Base-by-base conservation (phyloP, 192 early-diverging fungal species). In the Pecoramyces ruminantium region DNA sequence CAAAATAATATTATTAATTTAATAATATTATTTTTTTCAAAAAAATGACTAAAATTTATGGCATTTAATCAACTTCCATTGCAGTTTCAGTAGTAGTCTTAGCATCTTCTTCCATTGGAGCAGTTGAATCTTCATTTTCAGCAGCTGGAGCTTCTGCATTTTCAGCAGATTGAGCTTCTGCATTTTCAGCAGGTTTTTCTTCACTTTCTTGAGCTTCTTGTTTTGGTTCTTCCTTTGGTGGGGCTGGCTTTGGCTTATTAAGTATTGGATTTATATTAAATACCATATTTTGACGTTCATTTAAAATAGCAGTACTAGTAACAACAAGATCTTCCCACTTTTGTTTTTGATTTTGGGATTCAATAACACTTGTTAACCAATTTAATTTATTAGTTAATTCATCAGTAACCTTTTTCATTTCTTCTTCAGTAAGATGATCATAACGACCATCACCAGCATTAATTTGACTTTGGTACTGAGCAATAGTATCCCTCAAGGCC, bases 191-290 rank as follows among this genome's bases (percentile, higher is more conserved):
- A n/a, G 51, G 51, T 9, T 25, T 67, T 67, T 67, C 51, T 67
- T 67, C 51, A 67, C 25, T 25, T n/a, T 1, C 51, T 67, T 1
- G 51, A 27, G 67, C 12, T 38, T 30, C 80, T 27, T 2, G 77
- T 13, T 80, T 80, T 18, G 77, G 77, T 77, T 29, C 29, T 40
- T 40, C 40, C 34, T 30, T 29, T 30, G 29, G 89, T 67, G 92
- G 92, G 58, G 88, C 89, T 77, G 96, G 96, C 92, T 97, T 97
- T 86, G 96, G 95, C 85, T 93, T 94, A 87, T 89, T 93, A 82
- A 97, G 86, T 82, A 97, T 92, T 13, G 95, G 93, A 77, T 83
- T 91, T 58, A 94, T 93, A 84, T 92, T 92, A 85, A 88, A 86
- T 82, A 85, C 86, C 42, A 79, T 77, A 29, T 13, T 39, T 83